Conservation (phyloP, 306 rosid species). For the Malus orientalis region DNA sequence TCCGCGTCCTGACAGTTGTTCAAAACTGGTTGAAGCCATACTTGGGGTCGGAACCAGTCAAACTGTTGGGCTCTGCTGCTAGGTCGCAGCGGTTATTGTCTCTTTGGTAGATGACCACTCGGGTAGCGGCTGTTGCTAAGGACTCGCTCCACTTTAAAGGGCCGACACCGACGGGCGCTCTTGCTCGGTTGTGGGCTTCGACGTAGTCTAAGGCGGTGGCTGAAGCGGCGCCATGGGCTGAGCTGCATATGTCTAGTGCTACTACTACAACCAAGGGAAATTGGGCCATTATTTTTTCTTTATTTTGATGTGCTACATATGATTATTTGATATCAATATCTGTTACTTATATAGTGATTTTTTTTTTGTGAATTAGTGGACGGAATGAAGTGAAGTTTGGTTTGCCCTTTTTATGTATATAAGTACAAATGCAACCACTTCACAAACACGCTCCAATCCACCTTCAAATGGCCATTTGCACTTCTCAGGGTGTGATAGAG, state of each 20-base stretch:
- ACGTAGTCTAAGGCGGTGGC: slow-evolving; percentile 40
- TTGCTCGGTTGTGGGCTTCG: slow-evolving; percentile 62
- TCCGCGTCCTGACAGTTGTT: slow-evolving; percentile 33
- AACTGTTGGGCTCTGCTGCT: slow-evolving; percentile 38
- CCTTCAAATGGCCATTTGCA: too few relatives aligned
- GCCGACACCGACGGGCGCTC: slow-evolving; percentile 57
- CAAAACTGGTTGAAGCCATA: slow-evolving; percentile 76
- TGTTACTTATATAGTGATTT: too few relatives aligned
- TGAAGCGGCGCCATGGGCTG: background rate
- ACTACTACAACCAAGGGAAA: background rate
- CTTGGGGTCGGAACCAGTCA: slow-evolving; percentile 8
- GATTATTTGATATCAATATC: too few relatives aligned
- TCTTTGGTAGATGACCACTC: slow-evolving; percentile 54
- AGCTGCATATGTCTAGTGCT: background rate
- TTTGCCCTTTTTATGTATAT: too few relatives aligned
- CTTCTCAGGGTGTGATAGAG: too few relatives aligned
- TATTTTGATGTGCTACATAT: too few relatives aligned
- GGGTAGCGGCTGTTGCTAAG: slow-evolving; percentile 44
- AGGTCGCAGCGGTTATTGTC: slow-evolving; percentile 48
- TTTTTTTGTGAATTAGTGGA: too few relatives aligned
- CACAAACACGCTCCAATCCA: too few relatives aligned
- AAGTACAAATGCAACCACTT: too few relatives aligned
- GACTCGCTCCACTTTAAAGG: slow-evolving; percentile 59
- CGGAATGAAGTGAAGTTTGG: too few relatives aligned
- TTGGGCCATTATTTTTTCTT: background rate